Percentiles rank a stretch among this genome's conserved stretches.
Evolutionary conservation across 805 yeast species (phyloP).

Genomic region (Ogataea paraovalis): DNA sequence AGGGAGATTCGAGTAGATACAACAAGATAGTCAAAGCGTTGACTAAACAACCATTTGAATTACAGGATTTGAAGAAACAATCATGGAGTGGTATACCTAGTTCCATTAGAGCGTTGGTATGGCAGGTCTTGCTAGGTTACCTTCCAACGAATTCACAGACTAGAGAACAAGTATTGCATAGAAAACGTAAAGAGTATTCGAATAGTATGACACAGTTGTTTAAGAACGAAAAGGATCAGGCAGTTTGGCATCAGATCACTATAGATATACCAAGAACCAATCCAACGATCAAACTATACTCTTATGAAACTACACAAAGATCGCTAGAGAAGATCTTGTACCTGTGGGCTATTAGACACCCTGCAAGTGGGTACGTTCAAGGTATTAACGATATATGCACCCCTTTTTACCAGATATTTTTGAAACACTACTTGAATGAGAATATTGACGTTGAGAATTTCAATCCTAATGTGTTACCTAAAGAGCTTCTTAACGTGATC

Average conservation of each 20-base stretch:
- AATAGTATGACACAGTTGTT: slow-evolving; percentile 72
- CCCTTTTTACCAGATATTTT: slow-evolving; percentile 85
- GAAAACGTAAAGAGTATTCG: slow-evolving; percentile 81
- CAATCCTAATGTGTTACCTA: slow-evolving; percentile 60
- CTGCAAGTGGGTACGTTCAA: slow-evolving; percentile 97
- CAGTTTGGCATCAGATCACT: slow-evolving; percentile 91
- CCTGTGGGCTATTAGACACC: slow-evolving; percentile 94
- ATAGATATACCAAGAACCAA: slow-evolving; percentile 95
- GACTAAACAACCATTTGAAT: slow-evolving; percentile 51
- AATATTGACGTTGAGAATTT: slow-evolving; percentile 47
- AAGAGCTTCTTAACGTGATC: slow-evolving; percentile 57
- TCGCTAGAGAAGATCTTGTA: slow-evolving; percentile 79
- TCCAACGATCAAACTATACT: slow-evolving; percentile 74
- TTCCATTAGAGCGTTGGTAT: slow-evolving; percentile 72
- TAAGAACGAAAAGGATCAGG: slow-evolving; percentile 56
- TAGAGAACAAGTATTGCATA: slow-evolving; percentile 60
- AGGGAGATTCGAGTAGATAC: slow-evolving; percentile 51
- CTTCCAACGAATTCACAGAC: slow-evolving; percentile 81
- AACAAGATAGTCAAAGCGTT: slow-evolving; percentile 64
- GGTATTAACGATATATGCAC: slow-evolving; percentile 94
- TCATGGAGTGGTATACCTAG: slow-evolving; percentile 95
- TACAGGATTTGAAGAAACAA: slow-evolving; percentile 66
- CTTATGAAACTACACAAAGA: slow-evolving; percentile 64
- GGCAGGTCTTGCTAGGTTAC: slow-evolving; percentile 91
- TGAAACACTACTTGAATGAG: slow-evolving; percentile 57